phyloP scores from a whole-genome alignment of 164 flowering plant species.

The Piper betle region DNA sequence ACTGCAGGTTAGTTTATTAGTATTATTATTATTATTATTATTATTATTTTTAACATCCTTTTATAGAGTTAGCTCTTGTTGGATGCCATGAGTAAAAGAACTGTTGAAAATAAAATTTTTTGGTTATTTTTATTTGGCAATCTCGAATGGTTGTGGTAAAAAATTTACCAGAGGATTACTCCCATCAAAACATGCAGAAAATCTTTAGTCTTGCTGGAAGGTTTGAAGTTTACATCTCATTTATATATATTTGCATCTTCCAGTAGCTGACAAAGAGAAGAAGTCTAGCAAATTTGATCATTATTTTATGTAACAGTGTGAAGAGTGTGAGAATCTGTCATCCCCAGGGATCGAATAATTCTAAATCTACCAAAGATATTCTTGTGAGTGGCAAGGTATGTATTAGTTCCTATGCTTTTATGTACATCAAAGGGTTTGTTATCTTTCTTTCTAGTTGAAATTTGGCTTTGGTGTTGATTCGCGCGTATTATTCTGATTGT shows the following conservation, averaged over 20 bases:
- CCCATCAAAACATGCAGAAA: slow-evolving; percentile 86
- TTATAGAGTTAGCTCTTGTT: background rate
- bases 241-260: background rate
- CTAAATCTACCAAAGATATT: slow-evolving; percentile 53
- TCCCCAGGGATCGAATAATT: slow-evolving; percentile 69
- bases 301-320: slow-evolving; percentile 39
- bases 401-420: background rate
- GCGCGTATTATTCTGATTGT: background rate
- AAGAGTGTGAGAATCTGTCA: slow-evolving; percentile 76
- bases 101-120: background rate
- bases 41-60: background rate
- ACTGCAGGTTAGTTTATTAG: no score
- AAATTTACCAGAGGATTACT: slow-evolving; percentile 93
- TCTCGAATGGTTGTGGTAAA: slow-evolving; percentile 73
- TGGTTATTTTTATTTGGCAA: slow-evolving; percentile 26
- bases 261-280: background rate
- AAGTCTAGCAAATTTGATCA: background rate
- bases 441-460: background rate
- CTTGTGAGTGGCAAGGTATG: slow-evolving; percentile 74
- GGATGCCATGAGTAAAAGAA: background rate
- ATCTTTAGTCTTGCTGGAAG: slow-evolving; percentile 79
- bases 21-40: no score
- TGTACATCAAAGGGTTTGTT: background rate
- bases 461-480: background rate
- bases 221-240: slow-evolving; percentile 19